phyloP scores from a whole-genome alignment of 768 basidiomycete genomes.

The Mycena sanguinolenta region DNA sequence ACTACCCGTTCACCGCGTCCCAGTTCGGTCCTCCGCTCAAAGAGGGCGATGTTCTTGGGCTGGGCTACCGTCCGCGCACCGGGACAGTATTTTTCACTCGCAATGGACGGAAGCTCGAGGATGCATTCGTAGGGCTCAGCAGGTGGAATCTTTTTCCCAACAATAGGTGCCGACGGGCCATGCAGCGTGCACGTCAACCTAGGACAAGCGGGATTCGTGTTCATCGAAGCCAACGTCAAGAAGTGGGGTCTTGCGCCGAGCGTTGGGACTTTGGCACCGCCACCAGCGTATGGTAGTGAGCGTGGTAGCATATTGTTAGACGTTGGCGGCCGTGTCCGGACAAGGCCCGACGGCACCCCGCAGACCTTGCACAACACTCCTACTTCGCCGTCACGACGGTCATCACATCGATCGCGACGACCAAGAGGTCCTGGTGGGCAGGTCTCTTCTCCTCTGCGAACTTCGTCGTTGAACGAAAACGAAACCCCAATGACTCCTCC shows the following conservation, averaged over 20 bases:
- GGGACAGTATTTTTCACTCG: conserved; percentile 99
- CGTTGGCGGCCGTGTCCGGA: conserved; percentile 75
- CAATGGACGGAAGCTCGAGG: conserved; percentile 96
- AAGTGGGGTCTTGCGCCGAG: conserved; percentile 99
- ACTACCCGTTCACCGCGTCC: conserved; percentile 91
- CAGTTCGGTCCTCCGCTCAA: conserved; percentile 88
- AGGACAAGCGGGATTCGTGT: conserved; percentile 98
- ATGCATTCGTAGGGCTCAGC: conserved; percentile 92
- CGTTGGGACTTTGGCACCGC: conserved; percentile 96
- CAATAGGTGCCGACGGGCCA: conserved; percentile 95
- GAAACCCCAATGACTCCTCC: conserved; percentile 64
- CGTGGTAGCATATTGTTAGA: conserved; percentile 95
- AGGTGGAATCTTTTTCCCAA: conserved; percentile 96
- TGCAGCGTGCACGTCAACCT: conserved; percentile 98
- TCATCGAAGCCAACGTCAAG: conserved; percentile 99
- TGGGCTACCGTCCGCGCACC: conserved; percentile 95
- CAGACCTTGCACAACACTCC: conserved; percentile 49
- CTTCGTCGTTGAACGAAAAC: conserved; percentile 58
- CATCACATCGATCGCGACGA: conserved; percentile 72
- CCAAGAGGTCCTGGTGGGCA: conserved; percentile 64
- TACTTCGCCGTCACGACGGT: conserved; percentile 53
- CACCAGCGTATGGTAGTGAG: conserved; percentile 98
- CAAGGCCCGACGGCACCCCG: conserved; percentile 54
- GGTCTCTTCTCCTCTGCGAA: conserved; percentile 77
- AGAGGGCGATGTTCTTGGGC: conserved; percentile 95